Evolutionary conservation across 1,284 basidiomycete species (phyloP).

Genomic region (Xerocomus nothofagi): DNA sequence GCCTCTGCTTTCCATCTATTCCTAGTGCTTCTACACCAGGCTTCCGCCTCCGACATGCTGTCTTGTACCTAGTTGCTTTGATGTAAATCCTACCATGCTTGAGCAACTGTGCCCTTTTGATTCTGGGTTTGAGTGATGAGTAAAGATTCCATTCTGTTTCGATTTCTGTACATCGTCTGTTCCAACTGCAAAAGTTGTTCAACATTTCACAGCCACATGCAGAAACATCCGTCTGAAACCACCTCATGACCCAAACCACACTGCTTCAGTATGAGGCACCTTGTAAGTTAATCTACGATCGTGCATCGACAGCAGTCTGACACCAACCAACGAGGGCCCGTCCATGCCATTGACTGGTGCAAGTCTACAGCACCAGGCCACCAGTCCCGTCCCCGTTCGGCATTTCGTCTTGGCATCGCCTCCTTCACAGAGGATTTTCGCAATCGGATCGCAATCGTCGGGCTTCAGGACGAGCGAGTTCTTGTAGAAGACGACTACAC

Average conservation of each 20-base stretch:
- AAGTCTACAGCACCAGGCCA: constrained; percentile 74
- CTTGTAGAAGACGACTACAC: constrained; percentile 80
- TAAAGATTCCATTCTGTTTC: not conserved
- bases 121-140: not conserved
- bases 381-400: constrained; percentile 68
- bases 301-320: constrained; percentile 9
- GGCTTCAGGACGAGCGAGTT: constrained; percentile 79
- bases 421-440: constrained; percentile 79
- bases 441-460: constrained; percentile 81
- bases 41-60: constrained; percentile 27
- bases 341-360: constrained; percentile 84
- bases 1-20: constrained; percentile 20
- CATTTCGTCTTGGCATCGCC: constrained; percentile 76
- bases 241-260: constrained; percentile 59
- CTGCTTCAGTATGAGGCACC: constrained; percentile 73
- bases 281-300: constrained; percentile 49
- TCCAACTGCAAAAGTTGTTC: not conserved
- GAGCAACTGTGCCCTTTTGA: constrained; percentile 16
- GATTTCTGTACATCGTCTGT: no score
- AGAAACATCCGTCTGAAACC: constrained; percentile 7
- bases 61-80: constrained; percentile 32
- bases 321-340: constrained; percentile 61
- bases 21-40: constrained; percentile 22
- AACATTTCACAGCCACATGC: constrained; percentile 29
- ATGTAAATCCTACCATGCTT: constrained; percentile 29